Evolutionary conservation across 2,329 filamentous ascomycete genomes (phyloP).

Genomic region (Calonectria multiphialidica): DNA sequence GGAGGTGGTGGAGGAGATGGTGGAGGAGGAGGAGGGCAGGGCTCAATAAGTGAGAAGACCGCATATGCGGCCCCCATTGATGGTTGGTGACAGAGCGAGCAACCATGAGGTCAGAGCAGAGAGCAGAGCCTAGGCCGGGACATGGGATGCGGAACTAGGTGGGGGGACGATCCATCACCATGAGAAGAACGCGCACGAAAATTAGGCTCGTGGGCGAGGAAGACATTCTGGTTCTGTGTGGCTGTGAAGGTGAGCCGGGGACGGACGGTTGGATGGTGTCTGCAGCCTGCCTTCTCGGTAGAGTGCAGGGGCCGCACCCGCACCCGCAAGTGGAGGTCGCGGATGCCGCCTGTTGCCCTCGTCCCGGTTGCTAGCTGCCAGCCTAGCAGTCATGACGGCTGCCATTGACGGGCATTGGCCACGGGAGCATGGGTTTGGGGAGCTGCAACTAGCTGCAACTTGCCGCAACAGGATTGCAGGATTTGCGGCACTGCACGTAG

Average conservation of each 20-base stretch:
- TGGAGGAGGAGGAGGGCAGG: background rate
- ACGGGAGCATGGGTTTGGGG: background rate
- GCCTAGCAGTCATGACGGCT: background rate
- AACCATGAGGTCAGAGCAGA: conserved; percentile 28
- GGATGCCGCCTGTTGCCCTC: background rate
- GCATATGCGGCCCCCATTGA: conserved; percentile 31
- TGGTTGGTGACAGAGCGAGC: conserved; percentile 25
- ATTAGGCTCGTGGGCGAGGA: background rate
- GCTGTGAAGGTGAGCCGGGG: conserved; percentile 2
- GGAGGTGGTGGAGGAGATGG: background rate
- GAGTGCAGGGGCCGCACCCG: background rate
- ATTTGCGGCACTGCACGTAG: background rate
- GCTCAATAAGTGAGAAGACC: background rate
- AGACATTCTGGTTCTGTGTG: background rate
- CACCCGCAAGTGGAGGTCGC: background rate
- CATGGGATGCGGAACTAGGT: conserved; percentile 1
- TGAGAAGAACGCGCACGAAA: background rate
- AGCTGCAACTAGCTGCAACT: background rate
- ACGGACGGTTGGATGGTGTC: background rate
- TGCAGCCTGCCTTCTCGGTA: background rate
- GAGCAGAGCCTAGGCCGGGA: conserved; percentile 6
- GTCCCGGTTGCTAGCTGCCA: background rate
- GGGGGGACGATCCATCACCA: conserved; percentile 10
- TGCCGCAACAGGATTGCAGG: background rate
- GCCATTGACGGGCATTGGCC: background rate